A percentile compares a stretch with the other conserved stretches of the same genome.
Evolutionary conservation across 768 basidiomycete species (phyloP).

Genomic region (Suillus alpinus): DNA sequence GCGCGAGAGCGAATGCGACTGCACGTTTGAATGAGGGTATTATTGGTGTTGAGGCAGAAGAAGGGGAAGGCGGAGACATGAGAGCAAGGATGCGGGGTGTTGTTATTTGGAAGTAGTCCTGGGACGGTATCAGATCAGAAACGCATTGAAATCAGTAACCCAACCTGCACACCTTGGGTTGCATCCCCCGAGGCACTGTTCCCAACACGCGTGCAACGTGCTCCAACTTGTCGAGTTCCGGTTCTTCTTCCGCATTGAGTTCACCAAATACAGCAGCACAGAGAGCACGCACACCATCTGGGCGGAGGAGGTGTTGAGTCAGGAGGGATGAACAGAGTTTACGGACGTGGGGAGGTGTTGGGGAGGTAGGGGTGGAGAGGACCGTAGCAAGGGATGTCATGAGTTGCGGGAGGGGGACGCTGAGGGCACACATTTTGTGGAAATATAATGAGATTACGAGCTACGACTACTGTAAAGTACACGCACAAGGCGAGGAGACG

Average conservation of each 20-base stretch:
- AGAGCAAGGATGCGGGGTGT: conserved; percentile 54
- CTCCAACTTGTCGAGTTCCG: conserved; percentile 68
- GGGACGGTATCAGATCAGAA: neutral
- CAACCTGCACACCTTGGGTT: conserved; percentile 43
- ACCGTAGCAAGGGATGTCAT: conserved; percentile 64
- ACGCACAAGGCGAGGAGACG: conserved; percentile 65
- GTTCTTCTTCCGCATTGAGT: conserved; percentile 48
- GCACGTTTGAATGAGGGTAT: conserved; percentile 49
- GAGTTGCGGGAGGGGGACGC: conserved; percentile 62
- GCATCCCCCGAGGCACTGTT: conserved; percentile 56
- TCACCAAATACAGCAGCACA: conserved; percentile 69
- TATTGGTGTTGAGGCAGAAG: conserved; percentile 9
- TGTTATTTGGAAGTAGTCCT: conserved; percentile 64
- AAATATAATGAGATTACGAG: conserved; percentile 6
- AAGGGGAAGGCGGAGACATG: conserved; percentile 28
- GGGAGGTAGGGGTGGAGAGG: conserved; percentile 37
- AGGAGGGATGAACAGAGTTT: conserved; percentile 63
- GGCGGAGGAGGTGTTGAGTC: conserved; percentile 66
- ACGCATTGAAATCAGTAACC: neutral
- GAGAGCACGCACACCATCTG: conserved; percentile 68
- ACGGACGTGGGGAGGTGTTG: conserved; percentile 48
- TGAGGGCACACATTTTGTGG: conserved; percentile 5
- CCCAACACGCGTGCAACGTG: conserved; percentile 63
- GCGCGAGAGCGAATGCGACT: conserved; percentile 66
- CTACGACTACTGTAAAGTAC: conserved; percentile 7